Evolutionary conservation across 495 filamentous ascomycete genomes (phyloP), one percentile per base, ranked within the genome.

Genomic region (Podospora tetraspora): DNA sequence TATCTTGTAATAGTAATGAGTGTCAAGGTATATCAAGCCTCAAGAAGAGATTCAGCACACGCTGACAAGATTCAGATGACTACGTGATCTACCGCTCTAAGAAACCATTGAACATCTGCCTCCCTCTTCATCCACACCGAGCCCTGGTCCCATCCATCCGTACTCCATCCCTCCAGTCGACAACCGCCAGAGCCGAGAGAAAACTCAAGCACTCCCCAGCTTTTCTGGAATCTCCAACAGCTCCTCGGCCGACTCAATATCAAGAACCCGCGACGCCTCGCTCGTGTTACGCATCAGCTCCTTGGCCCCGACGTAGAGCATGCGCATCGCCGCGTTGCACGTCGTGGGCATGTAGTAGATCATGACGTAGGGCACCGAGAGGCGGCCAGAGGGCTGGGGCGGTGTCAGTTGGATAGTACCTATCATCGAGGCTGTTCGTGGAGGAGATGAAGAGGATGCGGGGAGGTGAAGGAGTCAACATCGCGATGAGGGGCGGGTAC

Each of bases 231-330:
- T 86, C 21, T 87, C 86, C 67, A 87, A 87, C 73, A 97, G 75
- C 62, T 96, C 93, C 58, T 95, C 92, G 9, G 88, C 82, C 12
- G 81, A 84, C 66, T 92, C 86, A 22, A 96, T 86, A 77, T 96
- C 92, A 63, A 97, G 83, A 9, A 96, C 89, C 68, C 86, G 87
- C 30, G 89, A 89, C 29, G 92, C 92, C 80, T 97, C 92, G 11
- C 91, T 90, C 64, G 91, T 93, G 73, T 90, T 96, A 70, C 94
- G 88, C 88, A 99, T 92, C 79, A 97, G 79, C 81, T 99, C 94
- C 77, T 96, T 96, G 25, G 94, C 94, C 22, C 92, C 89, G 21
- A 95, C 95, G 79, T 99, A 99, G 80, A 93, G 84, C 95, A 97
- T 98, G 62, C 91, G 88, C 75, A 89, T 78, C 69, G 90, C 90